Base-by-base conservation (phyloP, 2,329 filamentous ascomycete genomes). In the Fusarium illudens region DNA sequence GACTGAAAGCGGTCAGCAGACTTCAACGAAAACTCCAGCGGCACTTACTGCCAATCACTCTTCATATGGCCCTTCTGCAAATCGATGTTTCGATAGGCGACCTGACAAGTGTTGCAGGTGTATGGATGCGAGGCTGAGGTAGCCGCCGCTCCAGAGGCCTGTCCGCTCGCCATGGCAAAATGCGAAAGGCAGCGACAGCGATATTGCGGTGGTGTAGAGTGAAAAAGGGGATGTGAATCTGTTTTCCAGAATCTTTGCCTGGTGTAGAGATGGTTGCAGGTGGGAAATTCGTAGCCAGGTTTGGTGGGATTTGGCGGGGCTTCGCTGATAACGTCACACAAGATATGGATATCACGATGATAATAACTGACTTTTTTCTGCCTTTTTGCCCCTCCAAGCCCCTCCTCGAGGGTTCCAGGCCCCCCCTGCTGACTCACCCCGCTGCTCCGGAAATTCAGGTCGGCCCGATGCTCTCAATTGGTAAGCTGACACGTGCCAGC, bases 71-170 rank as follows among this genome's bases (percentile, higher is more conserved):
- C 90, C 78, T 96, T 90, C 82, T 99, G 96, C 59, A 96, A 86
- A 77, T 98, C 95, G 78, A 92, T 94, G 77, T 93, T 94, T 71
- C 95, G 91, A 82, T 98, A 99, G 54, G 95, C 96, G 73, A 99
- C 94, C 79, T 97, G 93, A 78, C 96, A 99, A 61, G 94, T 96
- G 81, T 98, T 99, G 89, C 96, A 99, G 58, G 95, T 98, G 82
- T 95, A 99, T 2, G 96, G 95, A 78, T 97, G 93, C 25, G 90
- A 85, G 30, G 86, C 75, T 15, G 81, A 74, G 8, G 77, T 79
- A 67, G 74, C 76, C 57, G 73, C 73, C 48, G 73, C 71, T 54
- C 73, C 60, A 29, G 77, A 73, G 53, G 77, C 67, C 62, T 78
- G 76, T 52, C 70, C 73, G 65, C 75, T 79, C 65, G 86, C 82